Conservation (phyloP, 2,329 filamentous ascomycete genomes). For the Colletotrichum sp. region DNA sequence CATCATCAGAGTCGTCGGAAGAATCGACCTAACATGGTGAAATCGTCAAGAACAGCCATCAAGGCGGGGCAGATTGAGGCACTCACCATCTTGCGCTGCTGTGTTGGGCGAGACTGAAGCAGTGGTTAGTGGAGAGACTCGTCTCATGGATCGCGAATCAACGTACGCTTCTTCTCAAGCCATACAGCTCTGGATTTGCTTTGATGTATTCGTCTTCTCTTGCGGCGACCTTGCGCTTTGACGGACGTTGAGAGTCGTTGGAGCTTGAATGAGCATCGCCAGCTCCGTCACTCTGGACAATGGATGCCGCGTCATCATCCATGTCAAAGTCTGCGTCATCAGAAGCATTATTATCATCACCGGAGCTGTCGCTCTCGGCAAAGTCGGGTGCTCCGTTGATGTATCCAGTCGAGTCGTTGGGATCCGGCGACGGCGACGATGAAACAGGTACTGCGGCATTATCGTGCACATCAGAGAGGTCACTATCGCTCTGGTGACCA, state of each 20-base stretch:
- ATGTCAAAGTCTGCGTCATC: conserved; percentile 81
- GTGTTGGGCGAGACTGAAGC: conserved; percentile 58
- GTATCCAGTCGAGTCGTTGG: conserved; percentile 45
- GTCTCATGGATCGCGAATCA: conserved; percentile 15
- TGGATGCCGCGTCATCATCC: conserved; percentile 53
- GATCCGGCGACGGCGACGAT: conserved; percentile 46
- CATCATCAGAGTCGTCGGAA: conserved; percentile 71
- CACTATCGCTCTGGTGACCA: conserved; percentile 70
- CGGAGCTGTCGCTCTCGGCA: conserved; percentile 53
- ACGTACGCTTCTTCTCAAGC: conserved; percentile 88
- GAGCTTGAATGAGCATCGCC: conserved; percentile 70
- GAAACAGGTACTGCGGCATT: conserved; percentile 54
- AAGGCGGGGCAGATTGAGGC: neutral
- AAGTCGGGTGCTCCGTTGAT: conserved; percentile 41
- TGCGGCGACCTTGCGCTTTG: conserved; percentile 74
- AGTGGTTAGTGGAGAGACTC: conserved; percentile 5
- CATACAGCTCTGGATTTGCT: conserved; percentile 94
- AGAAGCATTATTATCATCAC: conserved; percentile 57
- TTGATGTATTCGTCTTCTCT: conserved; percentile 85
- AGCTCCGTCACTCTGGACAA: conserved; percentile 48
- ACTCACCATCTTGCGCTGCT: conserved; percentile 63
- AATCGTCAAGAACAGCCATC: conserved; percentile 24
- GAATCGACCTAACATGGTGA: conserved; percentile 46
- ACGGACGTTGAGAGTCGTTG: conserved; percentile 68
- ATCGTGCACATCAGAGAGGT: conserved; percentile 75